These are phyloP conservation scores for Cyclotella baltica DNA, from an alignment of 108 stramenopile genomes.

Conservation along the genomic window DNA sequence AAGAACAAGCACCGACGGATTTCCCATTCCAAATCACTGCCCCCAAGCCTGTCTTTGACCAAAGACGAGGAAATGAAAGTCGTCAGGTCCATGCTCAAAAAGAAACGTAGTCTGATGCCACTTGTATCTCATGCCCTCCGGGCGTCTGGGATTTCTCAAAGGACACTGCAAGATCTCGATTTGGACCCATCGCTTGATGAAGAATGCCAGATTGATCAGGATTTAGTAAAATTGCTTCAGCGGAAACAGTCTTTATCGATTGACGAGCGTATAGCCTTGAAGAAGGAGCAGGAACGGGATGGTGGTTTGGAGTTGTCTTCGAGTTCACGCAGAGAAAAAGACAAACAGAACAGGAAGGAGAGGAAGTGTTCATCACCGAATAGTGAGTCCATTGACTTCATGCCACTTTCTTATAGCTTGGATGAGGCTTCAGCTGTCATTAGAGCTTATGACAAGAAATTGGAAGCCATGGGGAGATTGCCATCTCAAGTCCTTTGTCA, in stretches of 20 bases:
- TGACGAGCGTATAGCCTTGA: not conserved
- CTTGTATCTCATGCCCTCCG: not conserved
- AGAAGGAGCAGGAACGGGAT: not conserved
- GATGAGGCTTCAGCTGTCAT: not conserved
- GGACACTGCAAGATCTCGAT: not conserved
- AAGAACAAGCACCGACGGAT: not conserved
- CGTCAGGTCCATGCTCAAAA: not conserved
- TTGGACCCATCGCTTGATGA: not conserved
- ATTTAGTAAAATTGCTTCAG: not conserved
- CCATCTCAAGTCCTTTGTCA: too few species aligned
- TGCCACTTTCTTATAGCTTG: not conserved
- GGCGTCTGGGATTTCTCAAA: not conserved
- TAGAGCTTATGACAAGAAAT: not conserved
- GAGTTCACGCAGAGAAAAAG: too few species aligned
- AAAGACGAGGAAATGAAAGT: conserved; percentile 1
- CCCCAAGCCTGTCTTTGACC: not conserved
- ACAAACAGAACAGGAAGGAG: not conserved
- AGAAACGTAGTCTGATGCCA: conserved; percentile 2
- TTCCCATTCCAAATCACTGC: not conserved
- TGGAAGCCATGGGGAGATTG: too few species aligned
- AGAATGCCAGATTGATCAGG: not conserved
- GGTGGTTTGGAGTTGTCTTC: not conserved
- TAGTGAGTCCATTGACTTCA: not conserved
- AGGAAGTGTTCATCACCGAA: not conserved
- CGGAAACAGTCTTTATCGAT: not conserved